Evolutionary conservation across 257 asterid species (phyloP).

Genomic region (Solanum habrochaites): DNA sequence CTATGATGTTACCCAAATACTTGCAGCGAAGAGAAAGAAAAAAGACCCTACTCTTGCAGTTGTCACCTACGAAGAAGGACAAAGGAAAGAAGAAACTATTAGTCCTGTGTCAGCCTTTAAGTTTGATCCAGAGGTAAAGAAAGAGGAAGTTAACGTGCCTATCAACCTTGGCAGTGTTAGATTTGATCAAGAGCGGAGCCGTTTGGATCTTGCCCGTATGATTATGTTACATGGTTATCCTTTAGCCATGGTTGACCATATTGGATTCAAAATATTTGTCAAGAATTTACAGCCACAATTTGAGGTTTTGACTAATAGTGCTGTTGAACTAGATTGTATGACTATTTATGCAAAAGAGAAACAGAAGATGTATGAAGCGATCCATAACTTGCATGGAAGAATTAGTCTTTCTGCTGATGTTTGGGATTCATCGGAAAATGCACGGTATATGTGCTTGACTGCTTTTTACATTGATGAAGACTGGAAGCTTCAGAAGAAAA

Average conservation of each 20-base stretch:
- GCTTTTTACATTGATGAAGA: conserved; percentile 71
- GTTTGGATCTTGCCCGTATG: conserved; percentile 92
- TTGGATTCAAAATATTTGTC: conserved; percentile 72
- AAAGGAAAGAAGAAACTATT: conserved; percentile 53
- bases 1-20: conserved; percentile 81
- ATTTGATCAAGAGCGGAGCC: conserved; percentile 82
- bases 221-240: conserved; percentile 96
- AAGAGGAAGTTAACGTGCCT: conserved; percentile 47
- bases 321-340: conserved; percentile 73
- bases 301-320: conserved; percentile 47
- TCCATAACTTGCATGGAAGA: conserved; percentile 65
- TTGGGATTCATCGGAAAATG: conserved; percentile 65
- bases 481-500: conserved; percentile 81
- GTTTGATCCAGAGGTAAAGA: conserved; percentile 52
- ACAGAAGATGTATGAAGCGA: conserved; percentile 48
- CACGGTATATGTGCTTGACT: conserved; percentile 55
- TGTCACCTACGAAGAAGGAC: conserved; percentile 51
- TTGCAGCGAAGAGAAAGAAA: conserved; percentile 76
- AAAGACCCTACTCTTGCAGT: conserved; percentile 43
- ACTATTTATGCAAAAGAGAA: conserved; percentile 60
- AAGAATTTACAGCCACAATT: conserved; percentile 89
- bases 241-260: conserved; percentile 75
- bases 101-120: conserved; percentile 40
- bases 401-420: conserved; percentile 63
- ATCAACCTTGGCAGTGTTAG: conserved; percentile 56